phyloP scores from a whole-genome alignment of 2,329 filamentous ascomycete species.

The Epichloe hybrida region DNA sequence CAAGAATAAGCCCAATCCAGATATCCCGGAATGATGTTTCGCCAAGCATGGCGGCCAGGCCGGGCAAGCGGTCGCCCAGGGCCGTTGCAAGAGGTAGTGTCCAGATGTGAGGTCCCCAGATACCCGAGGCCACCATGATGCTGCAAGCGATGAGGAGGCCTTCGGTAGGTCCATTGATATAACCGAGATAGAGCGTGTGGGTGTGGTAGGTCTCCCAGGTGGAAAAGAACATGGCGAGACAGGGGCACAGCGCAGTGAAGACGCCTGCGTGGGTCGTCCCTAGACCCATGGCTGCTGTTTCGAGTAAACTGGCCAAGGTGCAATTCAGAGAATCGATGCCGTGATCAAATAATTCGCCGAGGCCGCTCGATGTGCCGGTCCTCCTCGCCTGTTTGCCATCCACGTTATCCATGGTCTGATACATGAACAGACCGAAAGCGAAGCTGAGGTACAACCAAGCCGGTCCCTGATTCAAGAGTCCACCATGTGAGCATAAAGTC shows the following conservation, averaged over 20 bases:
- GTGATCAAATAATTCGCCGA: constrained; percentile 96
- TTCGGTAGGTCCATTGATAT: constrained; percentile 95
- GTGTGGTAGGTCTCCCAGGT: constrained; percentile 99
- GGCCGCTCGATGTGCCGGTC: constrained; percentile 85
- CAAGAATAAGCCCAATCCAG: constrained; percentile 63
- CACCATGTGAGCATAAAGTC: neutral
- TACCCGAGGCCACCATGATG: constrained; percentile 77
- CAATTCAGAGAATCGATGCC: constrained; percentile 98
- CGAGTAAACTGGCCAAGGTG: constrained; percentile 78
- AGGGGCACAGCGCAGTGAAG: constrained; percentile 83
- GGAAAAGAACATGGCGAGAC: constrained; percentile 96
- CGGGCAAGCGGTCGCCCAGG: constrained; percentile 41
- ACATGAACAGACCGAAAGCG: constrained; percentile 92
- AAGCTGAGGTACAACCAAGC: constrained; percentile 95
- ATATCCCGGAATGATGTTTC: constrained; percentile 69
- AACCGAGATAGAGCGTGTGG: constrained; percentile 88
- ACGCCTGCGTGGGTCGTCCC: constrained; percentile 74
- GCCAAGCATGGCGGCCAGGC: constrained; percentile 47
- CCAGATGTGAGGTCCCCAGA: constrained; percentile 83
- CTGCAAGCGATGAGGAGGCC: constrained; percentile 77
- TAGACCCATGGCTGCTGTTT: constrained; percentile 86
- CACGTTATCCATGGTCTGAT: constrained; percentile 97
- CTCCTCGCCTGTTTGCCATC: constrained; percentile 94
- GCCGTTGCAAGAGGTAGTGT: constrained; percentile 57
- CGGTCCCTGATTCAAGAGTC: constrained; percentile 44